These are phyloP conservation scores for Beta lomatogona DNA, from an alignment of 179 eudicot genomes.

Conservation along the genomic window DNA sequence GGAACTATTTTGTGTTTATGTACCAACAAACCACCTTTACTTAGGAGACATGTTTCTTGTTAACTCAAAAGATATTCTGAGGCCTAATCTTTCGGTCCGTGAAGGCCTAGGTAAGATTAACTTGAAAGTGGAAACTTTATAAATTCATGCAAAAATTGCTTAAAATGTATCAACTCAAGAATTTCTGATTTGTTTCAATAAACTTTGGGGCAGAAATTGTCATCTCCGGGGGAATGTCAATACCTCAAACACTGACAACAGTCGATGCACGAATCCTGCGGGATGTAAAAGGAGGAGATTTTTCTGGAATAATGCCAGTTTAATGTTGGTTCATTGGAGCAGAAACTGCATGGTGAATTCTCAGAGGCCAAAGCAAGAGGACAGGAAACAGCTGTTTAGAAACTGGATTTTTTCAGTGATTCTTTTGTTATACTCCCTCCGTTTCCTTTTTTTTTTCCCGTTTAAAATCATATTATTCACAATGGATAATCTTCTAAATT, in stretches of 20 bases:
- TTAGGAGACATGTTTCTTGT: slow-evolving; percentile 70
- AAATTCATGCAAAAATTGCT: not conserved
- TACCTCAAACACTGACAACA: slow-evolving; percentile 62
- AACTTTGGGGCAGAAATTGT: slow-evolving; percentile 35
- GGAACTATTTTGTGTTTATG: slow-evolving; percentile 70
- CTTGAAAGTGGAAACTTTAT: not conserved
- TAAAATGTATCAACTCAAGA: not conserved
- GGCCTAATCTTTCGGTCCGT: slow-evolving; percentile 78
- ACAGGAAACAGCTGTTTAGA: not conserved
- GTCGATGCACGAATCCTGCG: slow-evolving; percentile 42
- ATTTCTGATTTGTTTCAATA: not conserved
- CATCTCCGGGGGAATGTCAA: slow-evolving; percentile 74
- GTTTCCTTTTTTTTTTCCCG: too few relatives aligned
- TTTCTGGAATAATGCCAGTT: slow-evolving; percentile 38
- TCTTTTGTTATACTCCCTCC: not conserved
- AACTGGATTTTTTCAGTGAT: not conserved
- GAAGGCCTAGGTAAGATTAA: slow-evolving; percentile 62
- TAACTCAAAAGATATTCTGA: slow-evolving; percentile 60
- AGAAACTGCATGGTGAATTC: slow-evolving; percentile 1
- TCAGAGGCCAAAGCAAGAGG: slow-evolving; percentile 8
- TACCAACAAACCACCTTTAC: slow-evolving; percentile 76
- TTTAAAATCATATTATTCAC: too few relatives aligned
- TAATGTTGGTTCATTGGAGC: slow-evolving; percentile 11
- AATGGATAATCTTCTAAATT: too few relatives aligned
- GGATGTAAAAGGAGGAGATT: slow-evolving; percentile 39